Conservation (phyloP, 257 asterid genomes). For the Prunella vulgaris region DNA sequence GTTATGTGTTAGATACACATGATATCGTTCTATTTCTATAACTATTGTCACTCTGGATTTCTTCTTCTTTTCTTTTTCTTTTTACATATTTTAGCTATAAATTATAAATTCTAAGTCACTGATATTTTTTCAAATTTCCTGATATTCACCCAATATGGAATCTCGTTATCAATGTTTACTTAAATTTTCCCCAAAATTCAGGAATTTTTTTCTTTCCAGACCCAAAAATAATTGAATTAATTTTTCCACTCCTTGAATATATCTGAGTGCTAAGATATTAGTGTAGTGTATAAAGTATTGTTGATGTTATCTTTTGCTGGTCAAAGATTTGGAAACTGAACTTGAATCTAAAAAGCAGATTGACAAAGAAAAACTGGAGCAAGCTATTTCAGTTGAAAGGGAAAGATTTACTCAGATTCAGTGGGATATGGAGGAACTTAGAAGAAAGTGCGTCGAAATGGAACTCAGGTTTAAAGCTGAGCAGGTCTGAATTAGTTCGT, state of each 20-base stretch:
- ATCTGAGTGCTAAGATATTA: background rate
- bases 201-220: background rate
- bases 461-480: conserved; percentile 45
- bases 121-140: too few relatives aligned
- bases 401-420: conserved; percentile 56
- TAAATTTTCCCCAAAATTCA: background rate
- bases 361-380: conserved; percentile 56
- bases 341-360: conserved; percentile 41
- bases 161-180: background rate
- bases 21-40: background rate
- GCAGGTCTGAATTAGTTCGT: conserved; percentile 41
- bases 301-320: conserved; percentile 31
- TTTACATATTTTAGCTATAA: background rate
- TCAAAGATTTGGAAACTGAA: conserved; percentile 57
- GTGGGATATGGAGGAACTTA: conserved; percentile 70
- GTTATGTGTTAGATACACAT: background rate
- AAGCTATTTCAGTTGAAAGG: conserved; percentile 41
- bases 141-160: background rate
- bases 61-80: background rate
- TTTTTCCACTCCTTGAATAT: background rate
- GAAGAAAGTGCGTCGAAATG: conserved; percentile 47
- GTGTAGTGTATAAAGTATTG: conserved; percentile 12
- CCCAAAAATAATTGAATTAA: too few relatives aligned
- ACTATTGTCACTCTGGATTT: background rate
- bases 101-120: background rate